These are phyloP conservation scores for Monosporascus sp. DNA, from an alignment of 2,329 filamentous ascomycete species.

Conservation along the genomic window DNA sequence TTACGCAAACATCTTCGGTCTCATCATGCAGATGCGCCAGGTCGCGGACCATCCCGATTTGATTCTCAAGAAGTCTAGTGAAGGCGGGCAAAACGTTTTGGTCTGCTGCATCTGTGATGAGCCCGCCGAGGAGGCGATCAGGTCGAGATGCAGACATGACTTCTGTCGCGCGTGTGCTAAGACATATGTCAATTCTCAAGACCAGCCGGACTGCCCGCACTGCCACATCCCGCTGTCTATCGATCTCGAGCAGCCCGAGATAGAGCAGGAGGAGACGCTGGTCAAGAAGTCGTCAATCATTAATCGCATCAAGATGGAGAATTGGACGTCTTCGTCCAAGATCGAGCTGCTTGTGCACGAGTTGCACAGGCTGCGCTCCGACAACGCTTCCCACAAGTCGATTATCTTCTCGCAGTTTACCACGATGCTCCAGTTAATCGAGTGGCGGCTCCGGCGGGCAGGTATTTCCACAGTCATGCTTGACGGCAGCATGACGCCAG, in stretches of 20 bases:
- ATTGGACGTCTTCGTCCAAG: constrained; percentile 97
- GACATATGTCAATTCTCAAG: constrained; percentile 74
- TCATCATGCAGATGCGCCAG: constrained; percentile 99
- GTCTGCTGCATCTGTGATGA: constrained; percentile 96
- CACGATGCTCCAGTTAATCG: constrained; percentile 92
- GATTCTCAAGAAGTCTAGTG: constrained; percentile 79
- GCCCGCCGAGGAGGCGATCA: constrained; percentile 88
- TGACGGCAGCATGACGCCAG: constrained; percentile 93
- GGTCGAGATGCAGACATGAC: constrained; percentile 88
- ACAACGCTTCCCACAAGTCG: constrained; percentile 91
- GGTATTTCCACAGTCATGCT: constrained; percentile 98
- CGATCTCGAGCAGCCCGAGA: constrained; percentile 90
- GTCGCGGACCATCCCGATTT: constrained; percentile 95
- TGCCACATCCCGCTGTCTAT: constrained; percentile 89
- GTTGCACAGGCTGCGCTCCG: constrained; percentile 82
- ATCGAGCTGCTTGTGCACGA: constrained; percentile 96
- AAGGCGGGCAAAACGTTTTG: constrained; percentile 83
- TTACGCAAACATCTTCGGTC: constrained; percentile 96
- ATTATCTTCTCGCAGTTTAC: constrained; percentile 98
- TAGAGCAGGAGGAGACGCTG: constrained; percentile 80
- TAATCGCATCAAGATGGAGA: constrained; percentile 97
- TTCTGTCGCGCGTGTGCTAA: constrained; percentile 80
- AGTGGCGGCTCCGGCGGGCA: constrained; percentile 93
- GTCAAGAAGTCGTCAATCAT: constrained; percentile 97
- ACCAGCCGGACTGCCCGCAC: constrained; percentile 74